A percentile compares a stretch with the other conserved stretches of the same genome.
These are phyloP conservation scores for Carallia pectinifolia DNA, from an alignment of 345 rosid species.

Conservation along the genomic window DNA sequence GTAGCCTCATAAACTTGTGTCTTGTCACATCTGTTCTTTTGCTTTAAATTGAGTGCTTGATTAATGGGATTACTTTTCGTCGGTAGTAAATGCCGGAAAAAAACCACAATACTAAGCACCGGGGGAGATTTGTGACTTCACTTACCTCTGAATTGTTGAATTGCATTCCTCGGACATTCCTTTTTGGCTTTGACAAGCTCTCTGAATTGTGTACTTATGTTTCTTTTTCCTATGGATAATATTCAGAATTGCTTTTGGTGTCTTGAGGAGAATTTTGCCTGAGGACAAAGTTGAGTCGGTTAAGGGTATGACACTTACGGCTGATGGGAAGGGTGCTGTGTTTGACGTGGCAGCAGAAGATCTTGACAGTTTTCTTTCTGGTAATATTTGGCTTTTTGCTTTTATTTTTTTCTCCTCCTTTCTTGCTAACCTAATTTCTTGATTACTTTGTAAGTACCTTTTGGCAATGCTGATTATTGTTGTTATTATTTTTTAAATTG, in stretches of 20 bases:
- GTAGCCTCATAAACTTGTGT: too few relatives aligned
- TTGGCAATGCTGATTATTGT: too few relatives aligned
- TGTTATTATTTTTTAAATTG: too few relatives aligned
- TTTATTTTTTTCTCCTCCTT: not conserved
- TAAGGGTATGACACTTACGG: conserved; percentile 71
- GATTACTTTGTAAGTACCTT: too few relatives aligned
- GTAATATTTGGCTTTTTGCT: conserved; percentile 24
- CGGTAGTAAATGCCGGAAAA: not conserved
- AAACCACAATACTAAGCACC: not conserved
- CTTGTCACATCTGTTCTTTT: too few relatives aligned
- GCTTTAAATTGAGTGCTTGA: too few relatives aligned
- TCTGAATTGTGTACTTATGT: not conserved
- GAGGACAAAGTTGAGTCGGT: conserved; percentile 86
- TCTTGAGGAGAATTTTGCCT: conserved; percentile 80
- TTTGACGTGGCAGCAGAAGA: conserved; percentile 73
- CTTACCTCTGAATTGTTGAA: not conserved
- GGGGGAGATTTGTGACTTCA: not conserved
- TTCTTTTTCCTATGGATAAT: not conserved
- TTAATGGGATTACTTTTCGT: not conserved
- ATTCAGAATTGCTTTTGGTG: conserved; percentile 57
- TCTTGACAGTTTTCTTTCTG: conserved; percentile 57
- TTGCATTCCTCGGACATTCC: too few relatives aligned
- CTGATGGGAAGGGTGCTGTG: conserved; percentile 79
- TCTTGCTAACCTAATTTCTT: too few relatives aligned
- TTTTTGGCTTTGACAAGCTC: not conserved